Percentiles rank a stretch among this genome's conserved stretches.
These are phyloP conservation scores for Quercus aquifolioides DNA, from an alignment of 306 rosid genomes.

Conservation along the genomic window DNA sequence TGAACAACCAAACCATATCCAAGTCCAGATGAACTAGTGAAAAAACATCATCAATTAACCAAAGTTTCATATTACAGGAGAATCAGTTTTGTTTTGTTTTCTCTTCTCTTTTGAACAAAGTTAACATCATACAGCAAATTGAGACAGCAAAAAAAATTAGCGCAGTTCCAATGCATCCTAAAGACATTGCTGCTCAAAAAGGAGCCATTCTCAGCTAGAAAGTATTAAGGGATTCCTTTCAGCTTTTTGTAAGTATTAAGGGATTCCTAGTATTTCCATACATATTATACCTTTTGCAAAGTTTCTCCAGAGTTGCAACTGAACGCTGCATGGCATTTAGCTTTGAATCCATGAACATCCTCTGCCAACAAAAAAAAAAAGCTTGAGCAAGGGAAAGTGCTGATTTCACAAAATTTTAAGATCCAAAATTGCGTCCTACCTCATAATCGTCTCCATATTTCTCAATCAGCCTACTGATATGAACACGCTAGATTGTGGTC, in stretches of 20 bases:
- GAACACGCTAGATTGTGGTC: constrained; percentile 70
- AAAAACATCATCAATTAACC: not conserved
- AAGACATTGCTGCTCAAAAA: not conserved
- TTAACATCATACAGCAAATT: constrained; percentile 5
- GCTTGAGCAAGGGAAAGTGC: constrained; percentile 1
- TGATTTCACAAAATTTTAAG: not conserved
- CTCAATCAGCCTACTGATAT: constrained; percentile 54
- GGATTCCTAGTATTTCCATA: constrained; percentile 41
- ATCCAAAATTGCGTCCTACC: constrained; percentile 30
- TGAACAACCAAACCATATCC: not conserved
- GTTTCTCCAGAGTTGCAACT: constrained; percentile 65
- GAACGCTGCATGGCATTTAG: constrained; percentile 88
- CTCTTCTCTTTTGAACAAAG: too few relatives aligned
- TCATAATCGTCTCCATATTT: constrained; percentile 68
- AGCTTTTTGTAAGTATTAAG: constrained; percentile 19
- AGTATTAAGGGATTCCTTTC: too few relatives aligned
- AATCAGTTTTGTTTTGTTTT: not conserved
- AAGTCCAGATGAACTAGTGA: not conserved
- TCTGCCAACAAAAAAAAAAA: constrained; percentile 37
- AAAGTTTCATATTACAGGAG: too few relatives aligned
- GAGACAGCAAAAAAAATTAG: constrained; percentile 11
- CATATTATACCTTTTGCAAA: constrained; percentile 59
- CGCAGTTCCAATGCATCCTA: not conserved
- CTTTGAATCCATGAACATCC: constrained; percentile 85
- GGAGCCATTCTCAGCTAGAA: constrained; percentile 15